Evolutionary conservation across 306 rosid genomes (phyloP).

Genomic region (Senna siamea): DNA sequence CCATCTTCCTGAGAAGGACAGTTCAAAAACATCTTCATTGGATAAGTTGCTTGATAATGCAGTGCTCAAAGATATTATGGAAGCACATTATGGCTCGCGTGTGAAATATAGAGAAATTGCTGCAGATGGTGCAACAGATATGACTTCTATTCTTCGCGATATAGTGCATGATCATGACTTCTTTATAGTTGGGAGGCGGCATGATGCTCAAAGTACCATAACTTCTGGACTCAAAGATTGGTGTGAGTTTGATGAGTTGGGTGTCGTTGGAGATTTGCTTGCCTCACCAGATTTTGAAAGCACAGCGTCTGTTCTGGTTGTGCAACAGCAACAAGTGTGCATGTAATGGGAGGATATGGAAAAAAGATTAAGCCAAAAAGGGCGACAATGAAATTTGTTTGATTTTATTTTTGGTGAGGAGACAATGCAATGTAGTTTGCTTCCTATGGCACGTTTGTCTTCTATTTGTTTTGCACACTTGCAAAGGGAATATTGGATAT

Average conservation of each 20-base stretch:
- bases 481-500: background rate
- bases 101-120: conserved; percentile 26
- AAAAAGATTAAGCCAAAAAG: background rate
- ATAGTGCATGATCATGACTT: conserved; percentile 51
- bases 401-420: too few species aligned
- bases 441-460: background rate
- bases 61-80: conserved; percentile 32
- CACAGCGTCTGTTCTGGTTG: conserved; percentile 59
- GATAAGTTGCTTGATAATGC: conserved; percentile 34
- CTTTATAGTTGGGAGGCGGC: conserved; percentile 64
- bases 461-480: background rate
- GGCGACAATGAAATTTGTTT: background rate
- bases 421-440: too few species aligned
- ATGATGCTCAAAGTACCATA: conserved; percentile 36
- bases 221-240: conserved; percentile 59
- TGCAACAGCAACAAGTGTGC: conserved; percentile 50
- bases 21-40: background rate
- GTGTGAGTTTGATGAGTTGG: conserved; percentile 74
- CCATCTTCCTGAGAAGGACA: conserved; percentile 31
- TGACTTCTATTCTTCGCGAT: conserved; percentile 35
- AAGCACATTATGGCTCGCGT: background rate
- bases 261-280: conserved; percentile 69
- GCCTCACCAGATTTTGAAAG: conserved; percentile 53
- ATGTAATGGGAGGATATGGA: background rate
- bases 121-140: conserved; percentile 34